Base-by-base conservation (phyloP, 2,329 filamentous ascomycete genomes). In the Xylariaceae sp. region DNA sequence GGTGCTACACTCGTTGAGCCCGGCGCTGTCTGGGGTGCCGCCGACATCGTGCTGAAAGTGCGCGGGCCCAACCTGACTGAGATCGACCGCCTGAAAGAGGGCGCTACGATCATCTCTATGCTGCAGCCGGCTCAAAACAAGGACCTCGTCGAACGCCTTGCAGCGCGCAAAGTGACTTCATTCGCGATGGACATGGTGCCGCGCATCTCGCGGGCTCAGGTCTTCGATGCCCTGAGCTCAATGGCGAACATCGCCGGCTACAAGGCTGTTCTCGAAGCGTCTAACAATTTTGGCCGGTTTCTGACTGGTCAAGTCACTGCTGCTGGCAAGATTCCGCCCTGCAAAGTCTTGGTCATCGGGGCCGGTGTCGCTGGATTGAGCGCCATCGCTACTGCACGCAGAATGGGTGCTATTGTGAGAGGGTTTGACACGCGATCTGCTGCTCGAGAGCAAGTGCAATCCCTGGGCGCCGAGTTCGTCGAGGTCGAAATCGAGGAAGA, bases 171-270 rank as follows among this genome's bases (percentile, higher is more conserved):
- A 27, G 83, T 85, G 2, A 95, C 89, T 1, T 74, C 82, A 14
- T 94, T 96, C 64, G 89, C 90, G 18, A 95, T 96, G 90, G 90
- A 96, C 65, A 86, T 91, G 83, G 86, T 96, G 45, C 90, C 90
- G 14, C 83, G 90, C 38, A 95, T 95, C 59, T 95, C 90, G 1
- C 82, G 90, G 42, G 90, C 90, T 1, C 90, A 95, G 66, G 84
- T 88, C 0, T 95, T 95, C 61, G 90, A 95, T 69, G 90, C 89
- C 1, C 75, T 95, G 48, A 90, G 89, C 67, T 94, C 88, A 10
- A 95, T 95, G 90, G 90, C 90, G 52, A 95, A 95, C 61, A 95
- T 95, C 71, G 89, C 90, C 18, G 90, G 90, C 0, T 96, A 96
- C 72, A 95, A 95, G 69, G 90, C 90, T 38, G 89, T 95, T 1